A percentile compares a stretch with the other conserved stretches of the same genome.
These are phyloP conservation scores for Zhuliangozyma parablackwelliae DNA, from an alignment of 1,139 yeast species.

Conservation along the genomic window DNA sequence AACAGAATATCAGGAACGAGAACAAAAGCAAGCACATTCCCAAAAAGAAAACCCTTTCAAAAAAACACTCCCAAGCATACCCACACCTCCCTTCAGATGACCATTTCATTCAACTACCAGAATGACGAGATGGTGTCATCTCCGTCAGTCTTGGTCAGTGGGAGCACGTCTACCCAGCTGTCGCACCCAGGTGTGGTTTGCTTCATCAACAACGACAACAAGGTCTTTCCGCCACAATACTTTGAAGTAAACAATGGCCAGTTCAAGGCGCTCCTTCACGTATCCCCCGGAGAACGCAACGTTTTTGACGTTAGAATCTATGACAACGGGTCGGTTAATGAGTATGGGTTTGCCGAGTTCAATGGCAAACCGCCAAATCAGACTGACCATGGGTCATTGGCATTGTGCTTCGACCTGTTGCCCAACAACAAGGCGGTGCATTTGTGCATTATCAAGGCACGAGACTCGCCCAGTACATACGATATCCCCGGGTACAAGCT, in stretches of 20 bases:
- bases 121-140: constrained; percentile 39
- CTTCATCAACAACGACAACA: constrained; percentile 36
- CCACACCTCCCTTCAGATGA: constrained; percentile 11
- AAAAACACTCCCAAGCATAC: no score
- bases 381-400: constrained; percentile 23
- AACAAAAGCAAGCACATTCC: no score
- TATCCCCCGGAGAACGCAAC: constrained; percentile 61
- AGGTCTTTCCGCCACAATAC: constrained; percentile 62
- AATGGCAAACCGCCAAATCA: constrained; percentile 15
- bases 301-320: constrained; percentile 27
- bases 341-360: constrained; percentile 27
- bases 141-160: constrained; percentile 37
- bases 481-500: constrained; percentile 66
- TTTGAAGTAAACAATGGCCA: constrained; percentile 66
- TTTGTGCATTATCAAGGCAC: constrained; percentile 70
- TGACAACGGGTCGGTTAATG: constrained; percentile 22
- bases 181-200: constrained; percentile 23
- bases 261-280: constrained; percentile 72
- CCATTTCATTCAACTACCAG: constrained; percentile 30
- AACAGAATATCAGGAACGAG: no score
- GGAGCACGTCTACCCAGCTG: constrained; percentile 18
- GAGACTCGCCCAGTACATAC: constrained; percentile 67
- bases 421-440: constrained; percentile 75
- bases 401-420: constrained; percentile 54
- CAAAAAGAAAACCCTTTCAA: no score